phyloP scores from a whole-genome alignment of 305 asterid species.

The Solanum hybrid region DNA sequence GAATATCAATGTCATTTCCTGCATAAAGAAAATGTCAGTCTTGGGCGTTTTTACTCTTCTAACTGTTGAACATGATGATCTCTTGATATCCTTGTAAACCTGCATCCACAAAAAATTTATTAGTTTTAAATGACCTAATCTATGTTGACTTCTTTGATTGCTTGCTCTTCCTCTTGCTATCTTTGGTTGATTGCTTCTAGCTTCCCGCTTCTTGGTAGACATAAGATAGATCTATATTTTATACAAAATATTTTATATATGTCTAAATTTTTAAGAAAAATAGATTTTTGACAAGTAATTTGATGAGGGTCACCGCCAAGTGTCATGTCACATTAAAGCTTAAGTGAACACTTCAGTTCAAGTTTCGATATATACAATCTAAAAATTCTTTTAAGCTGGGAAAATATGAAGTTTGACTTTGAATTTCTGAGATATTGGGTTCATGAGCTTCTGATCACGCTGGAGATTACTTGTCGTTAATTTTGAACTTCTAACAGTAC shows the following conservation, averaged over 20 bases:
- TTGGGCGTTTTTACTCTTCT: not conserved
- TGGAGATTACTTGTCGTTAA: not conserved
- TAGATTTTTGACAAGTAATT: too few species aligned
- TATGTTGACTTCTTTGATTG: not conserved
- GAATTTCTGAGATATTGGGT: not conserved
- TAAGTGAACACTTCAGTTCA: not conserved
- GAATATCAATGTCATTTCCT: not conserved
- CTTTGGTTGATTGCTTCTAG: not conserved
- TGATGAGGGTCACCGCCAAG: not conserved
- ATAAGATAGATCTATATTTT: too few species aligned
- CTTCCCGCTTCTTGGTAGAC: not conserved
- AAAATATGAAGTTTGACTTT: not conserved
- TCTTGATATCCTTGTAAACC: not conserved
- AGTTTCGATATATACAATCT: not conserved
- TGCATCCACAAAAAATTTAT: not conserved
- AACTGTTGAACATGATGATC: not conserved
- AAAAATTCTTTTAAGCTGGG: not conserved
- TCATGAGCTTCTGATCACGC: not conserved
- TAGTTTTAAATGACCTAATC: not conserved
- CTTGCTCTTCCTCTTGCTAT: too few species aligned
- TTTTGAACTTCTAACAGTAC: not conserved
- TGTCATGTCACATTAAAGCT: not conserved
- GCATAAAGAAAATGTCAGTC: not conserved
- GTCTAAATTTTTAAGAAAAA: too few species aligned
- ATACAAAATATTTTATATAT: too few species aligned